These are phyloP conservation scores for Fusarium armeniacum DNA, from an alignment of 2,329 filamentous ascomycete genomes.

Conservation along the genomic window DNA sequence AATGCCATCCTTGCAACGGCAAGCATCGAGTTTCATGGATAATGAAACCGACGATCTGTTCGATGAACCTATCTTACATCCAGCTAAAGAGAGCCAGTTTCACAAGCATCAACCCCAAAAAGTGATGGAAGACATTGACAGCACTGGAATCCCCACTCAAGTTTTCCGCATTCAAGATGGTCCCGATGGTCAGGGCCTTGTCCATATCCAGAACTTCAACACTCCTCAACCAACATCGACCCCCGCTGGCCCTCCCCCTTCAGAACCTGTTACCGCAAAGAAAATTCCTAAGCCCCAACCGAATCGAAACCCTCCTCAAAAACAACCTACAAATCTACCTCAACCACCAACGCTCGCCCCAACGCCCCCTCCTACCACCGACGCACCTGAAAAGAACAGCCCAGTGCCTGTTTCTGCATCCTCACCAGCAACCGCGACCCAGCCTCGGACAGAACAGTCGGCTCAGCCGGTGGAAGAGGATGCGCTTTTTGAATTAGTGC, in stretches of 20 bases:
- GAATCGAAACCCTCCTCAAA: slow-evolving; percentile 34
- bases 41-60: slow-evolving; percentile 79
- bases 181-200: slow-evolving; percentile 54
- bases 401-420: slow-evolving; percentile 40
- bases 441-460: slow-evolving; percentile 17
- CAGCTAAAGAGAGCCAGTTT: slow-evolving; percentile 55
- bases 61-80: slow-evolving; percentile 69
- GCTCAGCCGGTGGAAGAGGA: slow-evolving; percentile 29
- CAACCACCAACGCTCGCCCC: slow-evolving; percentile 50
- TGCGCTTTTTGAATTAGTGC: slow-evolving; percentile 41
- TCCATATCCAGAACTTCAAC: slow-evolving; percentile 56
- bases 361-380: slow-evolving; percentile 59
- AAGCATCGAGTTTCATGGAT: slow-evolving; percentile 89
- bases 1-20: slow-evolving; percentile 71
- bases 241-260: slow-evolving; percentile 34
- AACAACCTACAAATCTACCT: slow-evolving; percentile 39
- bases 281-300: slow-evolving; percentile 27
- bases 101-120: slow-evolving; percentile 36
- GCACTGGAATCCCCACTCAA: slow-evolving; percentile 58
- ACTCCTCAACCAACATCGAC: slow-evolving; percentile 47
- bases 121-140: slow-evolving; percentile 54
- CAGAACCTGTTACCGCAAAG: slow-evolving; percentile 44
- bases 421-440: slow-evolving; percentile 23
- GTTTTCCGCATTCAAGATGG: slow-evolving; percentile 59
- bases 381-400: slow-evolving; percentile 55